phyloP scores from a whole-genome alignment of 1,284 basidiomycete genomes.

The Cutaneotrichosporon mucoides region DNA sequence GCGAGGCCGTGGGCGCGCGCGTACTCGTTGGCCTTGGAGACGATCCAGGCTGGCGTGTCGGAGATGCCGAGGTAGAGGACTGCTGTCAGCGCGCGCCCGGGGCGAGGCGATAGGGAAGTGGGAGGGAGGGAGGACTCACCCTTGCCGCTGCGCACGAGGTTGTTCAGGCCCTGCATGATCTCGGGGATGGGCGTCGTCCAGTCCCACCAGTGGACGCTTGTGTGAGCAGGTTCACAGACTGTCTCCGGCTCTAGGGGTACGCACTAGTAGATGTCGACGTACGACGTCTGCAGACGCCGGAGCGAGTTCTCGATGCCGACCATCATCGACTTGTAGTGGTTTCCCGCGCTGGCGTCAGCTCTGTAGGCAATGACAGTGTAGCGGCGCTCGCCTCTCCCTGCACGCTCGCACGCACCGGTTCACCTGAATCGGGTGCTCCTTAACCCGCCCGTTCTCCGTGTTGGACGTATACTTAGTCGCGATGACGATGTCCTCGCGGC shows the following conservation, averaged over 20 bases:
- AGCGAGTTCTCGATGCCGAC: constrained; percentile 32
- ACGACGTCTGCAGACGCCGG: constrained; percentile 50
- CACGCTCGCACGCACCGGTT: constrained; percentile 36
- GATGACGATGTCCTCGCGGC: constrained; percentile 32
- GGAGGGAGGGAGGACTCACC: background rate
- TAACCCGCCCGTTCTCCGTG: constrained; percentile 1
- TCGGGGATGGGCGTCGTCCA: constrained; percentile 49
- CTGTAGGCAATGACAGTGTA: too few species aligned
- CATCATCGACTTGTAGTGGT: constrained; percentile 31
- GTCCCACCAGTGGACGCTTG: constrained; percentile 50
- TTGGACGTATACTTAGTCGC: constrained; percentile 33
- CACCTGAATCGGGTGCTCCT: constrained; percentile 24
- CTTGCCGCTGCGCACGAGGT: constrained; percentile 46
- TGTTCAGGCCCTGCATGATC: constrained; percentile 50
- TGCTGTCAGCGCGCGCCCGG: background rate
- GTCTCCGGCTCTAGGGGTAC: background rate
- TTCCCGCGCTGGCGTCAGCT: constrained; percentile 35
- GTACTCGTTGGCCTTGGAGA: constrained; percentile 57
- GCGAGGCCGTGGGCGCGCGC: constrained; percentile 54
- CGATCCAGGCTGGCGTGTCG: constrained; percentile 59
- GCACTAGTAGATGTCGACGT: constrained; percentile 49
- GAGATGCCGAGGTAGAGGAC: constrained; percentile 50
- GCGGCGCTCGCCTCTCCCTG: too few species aligned
- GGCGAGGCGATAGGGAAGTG: too few species aligned
- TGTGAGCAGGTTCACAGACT: background rate